Conservation (phyloP, 305 asterid species). For the Solanum aculeatissimum region DNA sequence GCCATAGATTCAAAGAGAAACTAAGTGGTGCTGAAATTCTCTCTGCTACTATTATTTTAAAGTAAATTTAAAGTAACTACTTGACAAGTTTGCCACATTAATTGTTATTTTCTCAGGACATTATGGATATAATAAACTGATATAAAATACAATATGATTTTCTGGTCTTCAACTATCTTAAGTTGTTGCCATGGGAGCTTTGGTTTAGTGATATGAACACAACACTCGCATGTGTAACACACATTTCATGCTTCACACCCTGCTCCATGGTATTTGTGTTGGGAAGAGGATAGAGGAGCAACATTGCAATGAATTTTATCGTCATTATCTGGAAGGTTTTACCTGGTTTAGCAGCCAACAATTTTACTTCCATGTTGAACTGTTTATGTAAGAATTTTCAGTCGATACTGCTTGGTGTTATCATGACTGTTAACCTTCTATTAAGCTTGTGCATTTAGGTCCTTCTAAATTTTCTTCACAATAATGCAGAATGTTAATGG, state of each 20-base stretch:
- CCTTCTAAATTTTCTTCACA: not conserved
- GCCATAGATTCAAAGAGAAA: not conserved
- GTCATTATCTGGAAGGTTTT: not conserved
- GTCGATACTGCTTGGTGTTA: not conserved
- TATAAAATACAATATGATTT: not conserved
- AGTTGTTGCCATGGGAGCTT: not conserved
- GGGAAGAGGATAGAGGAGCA: not conserved
- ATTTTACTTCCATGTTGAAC: not conserved
- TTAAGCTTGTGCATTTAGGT: not conserved
- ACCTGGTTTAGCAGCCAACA: not conserved
- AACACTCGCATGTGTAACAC: not conserved
- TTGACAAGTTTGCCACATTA: not conserved
- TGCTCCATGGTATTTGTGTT: not conserved
- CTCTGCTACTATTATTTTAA: not conserved
- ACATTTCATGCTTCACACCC: not conserved
- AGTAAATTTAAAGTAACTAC: not conserved
- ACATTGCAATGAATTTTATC: not conserved
- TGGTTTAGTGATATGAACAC: not conserved
- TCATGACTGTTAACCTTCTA: not conserved
- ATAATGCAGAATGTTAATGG: slow-evolving; percentile 49
- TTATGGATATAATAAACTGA: not conserved
- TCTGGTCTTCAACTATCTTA: not conserved
- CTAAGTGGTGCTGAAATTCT: not conserved
- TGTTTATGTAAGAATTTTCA: not conserved
- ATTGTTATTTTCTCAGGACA: not conserved